Percentiles rank a stretch among this genome's conserved stretches.
Evolutionary conservation across 148 eudicot species (phyloP).

Genomic region (Heliosperma pusillum): DNA sequence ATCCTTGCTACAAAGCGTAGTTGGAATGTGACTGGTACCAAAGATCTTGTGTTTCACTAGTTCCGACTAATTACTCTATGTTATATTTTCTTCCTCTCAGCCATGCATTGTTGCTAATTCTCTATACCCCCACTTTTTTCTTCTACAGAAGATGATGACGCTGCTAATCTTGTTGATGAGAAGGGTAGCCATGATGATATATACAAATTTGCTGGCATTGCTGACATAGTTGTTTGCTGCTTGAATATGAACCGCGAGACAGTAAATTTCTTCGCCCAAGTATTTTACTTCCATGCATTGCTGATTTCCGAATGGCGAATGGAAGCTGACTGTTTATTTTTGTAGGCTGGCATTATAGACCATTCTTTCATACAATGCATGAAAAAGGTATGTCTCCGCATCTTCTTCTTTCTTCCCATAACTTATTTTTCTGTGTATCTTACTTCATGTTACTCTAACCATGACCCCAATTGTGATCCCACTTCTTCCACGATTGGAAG

Average conservation of each 20-base stretch:
- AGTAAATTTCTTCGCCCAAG: slow-evolving; percentile 30
- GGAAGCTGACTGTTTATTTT: slow-evolving; percentile 20
- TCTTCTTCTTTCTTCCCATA: background rate
- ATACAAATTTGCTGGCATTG: slow-evolving; percentile 66
- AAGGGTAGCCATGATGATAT: slow-evolving; percentile 75
- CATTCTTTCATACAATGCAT: slow-evolving; percentile 66
- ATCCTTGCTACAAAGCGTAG: slow-evolving; percentile 89
- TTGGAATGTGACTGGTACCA: slow-evolving; percentile 55
- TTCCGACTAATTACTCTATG: background rate
- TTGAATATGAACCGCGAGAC: slow-evolving; percentile 76
- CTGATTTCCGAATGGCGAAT: background rate
- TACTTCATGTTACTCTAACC: background rate
- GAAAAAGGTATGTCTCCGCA: slow-evolving; percentile 63
- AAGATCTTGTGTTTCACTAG: slow-evolving; percentile 5
- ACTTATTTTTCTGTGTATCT: background rate
- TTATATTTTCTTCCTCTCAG: background rate
- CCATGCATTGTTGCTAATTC: slow-evolving; percentile 1
- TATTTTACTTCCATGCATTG: slow-evolving; percentile 10
- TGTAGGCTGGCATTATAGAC: slow-evolving; percentile 75
- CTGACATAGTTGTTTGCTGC: slow-evolving; percentile 89
- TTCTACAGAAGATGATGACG: slow-evolving; percentile 22
- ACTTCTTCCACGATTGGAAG: too few relatives aligned
- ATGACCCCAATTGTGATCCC: background rate
- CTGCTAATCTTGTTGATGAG: slow-evolving; percentile 67
- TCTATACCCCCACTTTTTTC: slow-evolving; percentile 26